phyloP scores from a whole-genome alignment of 2,329 filamentous ascomycete species.

The Lasiodiplodia hormozganensis region DNA sequence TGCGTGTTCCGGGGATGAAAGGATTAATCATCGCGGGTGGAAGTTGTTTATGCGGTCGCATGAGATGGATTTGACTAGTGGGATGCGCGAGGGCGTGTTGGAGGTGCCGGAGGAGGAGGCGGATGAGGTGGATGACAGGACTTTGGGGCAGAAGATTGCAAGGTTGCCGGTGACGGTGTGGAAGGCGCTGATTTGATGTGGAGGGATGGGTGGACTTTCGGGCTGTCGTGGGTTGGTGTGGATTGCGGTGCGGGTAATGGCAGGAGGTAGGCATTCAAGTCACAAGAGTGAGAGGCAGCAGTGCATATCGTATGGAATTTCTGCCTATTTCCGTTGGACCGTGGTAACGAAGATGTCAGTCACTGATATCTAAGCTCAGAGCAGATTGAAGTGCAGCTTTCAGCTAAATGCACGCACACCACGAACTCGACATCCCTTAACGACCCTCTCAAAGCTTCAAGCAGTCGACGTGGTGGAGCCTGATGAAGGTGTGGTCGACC shows the following conservation, averaged over 20 bases:
- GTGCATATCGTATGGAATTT: too few species aligned
- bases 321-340: too few species aligned
- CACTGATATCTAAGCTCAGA: too few species aligned
- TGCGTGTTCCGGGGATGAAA: not conserved
- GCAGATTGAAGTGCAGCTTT: too few species aligned
- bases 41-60: conserved; percentile 37
- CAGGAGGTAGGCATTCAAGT: too few species aligned
- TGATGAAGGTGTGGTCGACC: conserved; percentile 50
- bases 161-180: not conserved
- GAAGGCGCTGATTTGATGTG: not conserved
- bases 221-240: too few species aligned
- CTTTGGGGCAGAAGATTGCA: conserved; percentile 1
- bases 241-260: too few species aligned
- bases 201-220: not conserved
- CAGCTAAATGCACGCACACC: too few species aligned
- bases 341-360: too few species aligned
- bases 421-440: too few species aligned
- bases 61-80: conserved; percentile 44
- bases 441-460: conserved; percentile 10
- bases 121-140: not conserved
- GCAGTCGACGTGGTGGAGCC: conserved; percentile 46
- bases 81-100: conserved; percentile 37
- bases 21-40: conserved; percentile 31
- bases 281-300: too few species aligned
- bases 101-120: not conserved